These are phyloP conservation scores for Populus tremula DNA, from an alignment of 345 rosid genomes.

Conservation along the genomic window DNA sequence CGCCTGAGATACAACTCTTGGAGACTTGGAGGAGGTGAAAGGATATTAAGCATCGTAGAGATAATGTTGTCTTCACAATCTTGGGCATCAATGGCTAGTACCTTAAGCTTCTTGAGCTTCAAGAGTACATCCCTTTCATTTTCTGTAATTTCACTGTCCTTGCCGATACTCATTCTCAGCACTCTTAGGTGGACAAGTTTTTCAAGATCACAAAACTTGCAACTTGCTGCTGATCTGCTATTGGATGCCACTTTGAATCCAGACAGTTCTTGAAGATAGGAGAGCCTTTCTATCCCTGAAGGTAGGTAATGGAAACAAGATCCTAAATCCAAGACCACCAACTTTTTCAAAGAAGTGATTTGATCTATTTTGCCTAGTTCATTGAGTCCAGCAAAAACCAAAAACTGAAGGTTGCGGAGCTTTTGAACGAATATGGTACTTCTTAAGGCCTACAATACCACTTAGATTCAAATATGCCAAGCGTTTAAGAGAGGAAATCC, in stretches of 20 bases:
- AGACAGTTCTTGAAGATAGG: slow-evolving; percentile 28
- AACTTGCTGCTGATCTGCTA: not conserved
- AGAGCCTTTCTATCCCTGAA: slow-evolving; percentile 19
- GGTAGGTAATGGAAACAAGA: slow-evolving; percentile 21
- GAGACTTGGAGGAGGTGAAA: too few species aligned
- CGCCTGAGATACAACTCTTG: too few species aligned
- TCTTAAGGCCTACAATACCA: too few species aligned
- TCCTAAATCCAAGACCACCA: slow-evolving; percentile 27
- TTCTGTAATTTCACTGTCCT: slow-evolving; percentile 19
- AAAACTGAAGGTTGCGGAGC: too few species aligned
- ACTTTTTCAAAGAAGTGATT: slow-evolving; percentile 23
- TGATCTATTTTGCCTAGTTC: too few species aligned
- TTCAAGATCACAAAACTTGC: slow-evolving; percentile 10
- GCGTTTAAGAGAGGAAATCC: too few species aligned
- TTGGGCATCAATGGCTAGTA: slow-evolving; percentile 16
- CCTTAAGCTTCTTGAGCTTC: slow-evolving; percentile 22
- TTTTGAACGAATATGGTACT: too few species aligned
- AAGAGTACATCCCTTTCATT: slow-evolving; percentile 23
- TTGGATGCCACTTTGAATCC: slow-evolving; percentile 20
- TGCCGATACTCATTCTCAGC: slow-evolving; percentile 12
- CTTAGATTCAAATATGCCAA: too few species aligned
- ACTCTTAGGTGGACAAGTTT: slow-evolving; percentile 20
- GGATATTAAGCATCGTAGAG: too few species aligned
- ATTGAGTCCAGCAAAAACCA: too few species aligned
- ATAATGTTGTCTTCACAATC: too few species aligned